Percentiles rank a stretch among this genome's conserved stretches.
Evolutionary conservation across 306 rosid genomes (phyloP).

Genomic region (Dryas drummondii): DNA sequence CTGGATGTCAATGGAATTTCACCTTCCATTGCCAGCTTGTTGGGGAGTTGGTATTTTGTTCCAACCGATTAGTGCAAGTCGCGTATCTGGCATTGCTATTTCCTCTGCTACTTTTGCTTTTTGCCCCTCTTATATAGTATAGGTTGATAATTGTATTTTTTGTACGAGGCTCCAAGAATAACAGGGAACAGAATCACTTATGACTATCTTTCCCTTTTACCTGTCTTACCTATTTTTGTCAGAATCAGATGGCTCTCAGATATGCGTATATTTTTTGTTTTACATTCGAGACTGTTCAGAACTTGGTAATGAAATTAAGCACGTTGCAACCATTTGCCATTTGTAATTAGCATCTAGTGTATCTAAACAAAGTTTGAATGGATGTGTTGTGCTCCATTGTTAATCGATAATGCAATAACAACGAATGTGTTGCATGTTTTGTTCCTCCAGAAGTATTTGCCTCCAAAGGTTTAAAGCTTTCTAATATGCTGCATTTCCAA

Average conservation of each 20-base stretch:
- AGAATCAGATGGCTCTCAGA: conserved; percentile 15
- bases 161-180: conserved; percentile 34
- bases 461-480: too few species aligned
- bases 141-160: conserved; percentile 17
- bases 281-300: background rate
- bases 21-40: conserved; percentile 37
- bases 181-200: conserved; percentile 13
- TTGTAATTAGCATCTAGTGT: background rate
- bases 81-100: conserved; percentile 31
- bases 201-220: conserved; percentile 2
- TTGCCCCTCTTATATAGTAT: conserved; percentile 14
- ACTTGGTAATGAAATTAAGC: background rate
- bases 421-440: too few species aligned
- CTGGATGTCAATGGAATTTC: conserved; percentile 40
- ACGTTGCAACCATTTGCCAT: conserved; percentile 2
- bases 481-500: too few species aligned
- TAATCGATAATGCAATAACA: background rate
- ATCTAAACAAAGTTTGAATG: background rate
- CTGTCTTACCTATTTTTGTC: conserved; percentile 9
- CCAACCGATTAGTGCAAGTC: conserved; percentile 30
- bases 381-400: background rate
- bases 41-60: conserved; percentile 32
- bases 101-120: conserved; percentile 22
- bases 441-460: too few species aligned
- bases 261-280: background rate